Percentiles rank a stretch among this genome's conserved stretches.
Evolutionary conservation across 2,329 filamentous ascomycete genomes (phyloP).

Genomic region (Herpotrichia juniperi): DNA sequence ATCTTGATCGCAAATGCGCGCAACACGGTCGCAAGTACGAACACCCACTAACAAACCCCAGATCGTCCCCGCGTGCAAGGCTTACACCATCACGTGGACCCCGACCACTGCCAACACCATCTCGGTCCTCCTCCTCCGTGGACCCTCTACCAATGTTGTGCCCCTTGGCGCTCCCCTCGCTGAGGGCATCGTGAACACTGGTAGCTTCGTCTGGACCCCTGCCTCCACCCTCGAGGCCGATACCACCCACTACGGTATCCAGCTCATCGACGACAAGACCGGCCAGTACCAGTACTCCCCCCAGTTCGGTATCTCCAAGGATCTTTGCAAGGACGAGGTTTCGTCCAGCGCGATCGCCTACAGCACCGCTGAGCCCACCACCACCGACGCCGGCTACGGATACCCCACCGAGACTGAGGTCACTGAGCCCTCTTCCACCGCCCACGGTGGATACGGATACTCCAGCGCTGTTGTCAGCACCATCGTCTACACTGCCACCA

Average conservation of each 20-base stretch:
- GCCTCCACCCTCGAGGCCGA: constrained; percentile 51
- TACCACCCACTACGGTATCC: constrained; percentile 62
- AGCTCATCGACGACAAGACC: constrained; percentile 64
- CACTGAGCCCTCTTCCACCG: constrained; percentile 14
- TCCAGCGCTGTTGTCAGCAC: constrained; percentile 23
- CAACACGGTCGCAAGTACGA: background rate
- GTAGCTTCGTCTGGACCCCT: constrained; percentile 62
- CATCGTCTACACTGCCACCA: constrained; percentile 17
- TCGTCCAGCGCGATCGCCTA: constrained; percentile 16
- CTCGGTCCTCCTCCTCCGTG: constrained; percentile 66
- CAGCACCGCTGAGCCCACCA: constrained; percentile 7
- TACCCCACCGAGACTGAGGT: constrained; percentile 12
- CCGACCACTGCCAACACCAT: constrained; percentile 56
- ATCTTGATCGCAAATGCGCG: no score
- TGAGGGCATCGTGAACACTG: constrained; percentile 62
- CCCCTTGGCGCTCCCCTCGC: constrained; percentile 57
- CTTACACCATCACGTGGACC: constrained; percentile 65
- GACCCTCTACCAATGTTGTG: constrained; percentile 61
- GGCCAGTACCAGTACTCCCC: constrained; percentile 65
- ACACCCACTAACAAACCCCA: constrained; percentile 10
- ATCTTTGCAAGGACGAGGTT: constrained; percentile 27
- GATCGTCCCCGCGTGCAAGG: constrained; percentile 61
- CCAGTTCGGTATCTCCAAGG: constrained; percentile 66
- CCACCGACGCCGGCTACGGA: constrained; percentile 5
- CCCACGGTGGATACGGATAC: constrained; percentile 16